Conservation (phyloP, 2,329 filamentous ascomycete species). For the Arthrobotrys conoides region DNA sequence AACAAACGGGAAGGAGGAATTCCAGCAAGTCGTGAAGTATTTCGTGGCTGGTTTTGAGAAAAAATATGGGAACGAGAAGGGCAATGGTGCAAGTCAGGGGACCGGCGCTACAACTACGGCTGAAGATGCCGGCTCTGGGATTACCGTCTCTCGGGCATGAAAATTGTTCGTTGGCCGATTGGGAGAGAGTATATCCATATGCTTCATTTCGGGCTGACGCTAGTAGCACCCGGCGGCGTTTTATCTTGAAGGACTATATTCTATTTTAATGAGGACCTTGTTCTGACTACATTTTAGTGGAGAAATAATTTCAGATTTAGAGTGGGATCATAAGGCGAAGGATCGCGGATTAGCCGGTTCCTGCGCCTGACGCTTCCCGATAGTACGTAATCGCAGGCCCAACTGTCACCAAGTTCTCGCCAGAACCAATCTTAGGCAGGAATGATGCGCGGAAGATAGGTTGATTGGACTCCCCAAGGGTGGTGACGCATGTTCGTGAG, state of each 20-base stretch:
- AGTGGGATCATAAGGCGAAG: background rate
- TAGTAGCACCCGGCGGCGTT: conserved; percentile 22
- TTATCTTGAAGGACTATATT: conserved; percentile 4
- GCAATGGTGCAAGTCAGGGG: background rate
- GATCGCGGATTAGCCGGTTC: conserved; percentile 14
- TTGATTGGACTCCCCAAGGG: conserved; percentile 90
- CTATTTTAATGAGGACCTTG: conserved; percentile 2
- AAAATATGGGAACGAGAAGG: conserved; percentile 65
- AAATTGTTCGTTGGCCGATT: background rate
- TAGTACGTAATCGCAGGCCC: conserved; percentile 48
- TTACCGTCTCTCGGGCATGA: background rate
- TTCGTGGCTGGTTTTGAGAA: conserved; percentile 42
- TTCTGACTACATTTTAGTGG: background rate
- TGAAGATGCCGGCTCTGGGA: background rate
- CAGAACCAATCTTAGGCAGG: conserved; percentile 25
- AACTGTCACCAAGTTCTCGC: conserved; percentile 50
- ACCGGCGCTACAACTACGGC: background rate
- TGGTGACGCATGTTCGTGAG: conserved; percentile 85
- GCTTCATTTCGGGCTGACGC: background rate
- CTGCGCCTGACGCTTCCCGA: conserved; percentile 52
- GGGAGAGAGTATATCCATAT: background rate
- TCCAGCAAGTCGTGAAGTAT: conserved; percentile 76
- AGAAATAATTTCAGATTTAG: background rate
- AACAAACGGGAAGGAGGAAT: conserved; percentile 75
- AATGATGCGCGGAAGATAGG: conserved; percentile 32